A percentile compares a stretch with the other conserved stretches of the same genome.
These are phyloP conservation scores for Linum trigynum DNA, from an alignment of 345 rosid species.

Conservation along the genomic window DNA sequence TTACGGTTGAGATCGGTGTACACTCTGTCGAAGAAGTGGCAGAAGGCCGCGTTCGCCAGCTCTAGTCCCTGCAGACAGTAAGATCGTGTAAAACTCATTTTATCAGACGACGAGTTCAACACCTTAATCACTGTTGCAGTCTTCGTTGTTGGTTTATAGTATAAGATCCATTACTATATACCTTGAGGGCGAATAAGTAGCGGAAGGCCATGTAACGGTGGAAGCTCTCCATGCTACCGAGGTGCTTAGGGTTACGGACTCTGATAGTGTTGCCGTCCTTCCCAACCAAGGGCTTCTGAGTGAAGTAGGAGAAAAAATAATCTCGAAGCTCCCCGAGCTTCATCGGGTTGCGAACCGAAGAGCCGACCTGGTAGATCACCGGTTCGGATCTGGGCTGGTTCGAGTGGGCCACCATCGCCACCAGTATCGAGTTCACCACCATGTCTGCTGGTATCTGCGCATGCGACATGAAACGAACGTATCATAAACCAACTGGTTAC, in stretches of 20 bases:
- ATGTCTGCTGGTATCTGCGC: conserved; percentile 72
- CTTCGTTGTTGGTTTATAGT: too few species aligned
- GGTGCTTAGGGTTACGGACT: conserved; percentile 35
- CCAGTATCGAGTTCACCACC: conserved; percentile 66
- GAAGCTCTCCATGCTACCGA: conserved; percentile 63
- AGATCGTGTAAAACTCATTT: background rate
- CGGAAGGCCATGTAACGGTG: conserved; percentile 58
- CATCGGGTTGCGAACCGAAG: conserved; percentile 49
- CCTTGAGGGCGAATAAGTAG: conserved; percentile 59
- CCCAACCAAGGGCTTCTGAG: conserved; percentile 61
- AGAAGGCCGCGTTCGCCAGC: conserved; percentile 39
- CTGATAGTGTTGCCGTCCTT: conserved; percentile 66
- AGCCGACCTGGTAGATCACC: conserved; percentile 65
- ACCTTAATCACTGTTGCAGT: too few species aligned
- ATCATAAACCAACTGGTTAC: background rate
- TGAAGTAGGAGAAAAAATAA: conserved; percentile 38
- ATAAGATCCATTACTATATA: background rate
- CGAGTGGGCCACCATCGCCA: conserved; percentile 45
- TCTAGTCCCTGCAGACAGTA: conserved; percentile 30
- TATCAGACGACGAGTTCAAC: too few species aligned
- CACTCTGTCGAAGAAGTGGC: conserved; percentile 30
- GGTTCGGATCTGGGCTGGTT: conserved; percentile 9
- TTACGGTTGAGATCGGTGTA: conserved; percentile 39
- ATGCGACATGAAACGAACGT: background rate
- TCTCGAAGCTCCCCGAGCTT: conserved; percentile 34